Conservation (phyloP, 1,139 yeast species). For the Casaregolazyma suthepensis region DNA sequence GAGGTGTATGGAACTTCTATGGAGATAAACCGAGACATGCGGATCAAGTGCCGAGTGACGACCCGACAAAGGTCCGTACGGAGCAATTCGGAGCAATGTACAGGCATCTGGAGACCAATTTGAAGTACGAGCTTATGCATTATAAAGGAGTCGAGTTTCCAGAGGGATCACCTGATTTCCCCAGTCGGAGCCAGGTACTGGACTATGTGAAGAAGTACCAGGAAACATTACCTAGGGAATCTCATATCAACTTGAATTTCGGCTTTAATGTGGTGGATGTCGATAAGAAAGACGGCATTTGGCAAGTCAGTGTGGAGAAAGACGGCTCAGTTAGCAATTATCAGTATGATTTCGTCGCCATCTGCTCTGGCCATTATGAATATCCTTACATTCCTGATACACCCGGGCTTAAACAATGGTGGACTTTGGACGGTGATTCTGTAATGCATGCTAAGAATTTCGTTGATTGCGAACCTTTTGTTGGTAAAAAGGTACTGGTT, state of each 20-base stretch:
- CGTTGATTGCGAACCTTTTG: constrained; percentile 40
- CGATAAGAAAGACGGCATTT: constrained; percentile 31
- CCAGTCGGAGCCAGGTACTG: constrained; percentile 44
- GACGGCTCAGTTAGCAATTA: constrained; percentile 12
- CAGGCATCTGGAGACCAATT: constrained; percentile 53
- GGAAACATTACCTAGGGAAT: constrained; percentile 31
- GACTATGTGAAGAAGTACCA: constrained; percentile 45
- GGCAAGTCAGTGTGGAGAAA: constrained; percentile 29
- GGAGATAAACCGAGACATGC: not conserved
- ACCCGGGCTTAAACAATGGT: constrained; percentile 49
- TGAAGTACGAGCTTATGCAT: constrained; percentile 53
- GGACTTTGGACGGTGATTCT: constrained; percentile 39
- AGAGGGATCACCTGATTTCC: constrained; percentile 42
- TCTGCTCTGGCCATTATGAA: constrained; percentile 57
- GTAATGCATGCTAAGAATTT: constrained; percentile 57
- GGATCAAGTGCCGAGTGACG: constrained; percentile 13
- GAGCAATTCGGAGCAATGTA: constrained; percentile 38
- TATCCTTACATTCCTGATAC: constrained; percentile 51
- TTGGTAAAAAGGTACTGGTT: constrained; percentile 42
- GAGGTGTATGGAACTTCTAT: constrained; percentile 46
- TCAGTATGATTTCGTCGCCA: constrained; percentile 47
- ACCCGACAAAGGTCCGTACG: constrained; percentile 18
- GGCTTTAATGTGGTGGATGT: constrained; percentile 37
- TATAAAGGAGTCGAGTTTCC: constrained; percentile 47
- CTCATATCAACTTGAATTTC: constrained; percentile 32